A percentile compares a stretch with the other conserved stretches of the same genome.
Conservation (phyloP, 352 stramenopile species). For the Aphanomyces stellatus region DNA sequence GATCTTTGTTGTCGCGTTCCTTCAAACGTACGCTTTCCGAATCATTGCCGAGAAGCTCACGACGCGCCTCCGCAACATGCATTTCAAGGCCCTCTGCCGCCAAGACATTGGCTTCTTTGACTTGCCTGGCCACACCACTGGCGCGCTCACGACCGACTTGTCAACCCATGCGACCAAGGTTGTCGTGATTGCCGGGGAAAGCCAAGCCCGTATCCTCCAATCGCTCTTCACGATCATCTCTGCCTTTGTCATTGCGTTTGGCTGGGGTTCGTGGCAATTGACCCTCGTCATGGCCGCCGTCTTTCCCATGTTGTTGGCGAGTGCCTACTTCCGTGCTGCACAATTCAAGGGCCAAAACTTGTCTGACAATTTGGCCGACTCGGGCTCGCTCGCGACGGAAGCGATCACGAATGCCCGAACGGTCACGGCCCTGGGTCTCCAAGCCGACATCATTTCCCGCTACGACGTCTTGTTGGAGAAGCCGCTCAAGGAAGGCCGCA, state of each 20-base stretch:
- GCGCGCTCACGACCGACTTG: conserved; percentile 31
- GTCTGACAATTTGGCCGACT: conserved; percentile 15
- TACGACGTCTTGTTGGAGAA: conserved; percentile 27
- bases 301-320: conserved; percentile 50
- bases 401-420: conserved; percentile 28
- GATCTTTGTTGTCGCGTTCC: conserved; percentile 22
- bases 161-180: conserved; percentile 42
- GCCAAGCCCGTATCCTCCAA: conserved; percentile 37
- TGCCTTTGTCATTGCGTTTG: conserved; percentile 57
- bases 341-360: conserved; percentile 25
- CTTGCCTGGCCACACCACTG: conserved; percentile 25
- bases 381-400: conserved; percentile 24
- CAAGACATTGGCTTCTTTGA: conserved; percentile 51
- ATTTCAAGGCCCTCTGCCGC: conserved; percentile 38
- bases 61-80: conserved; percentile 32
- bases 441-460: conserved; percentile 16
- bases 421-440: conserved; percentile 25
- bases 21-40: conserved; percentile 37
- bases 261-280: conserved; percentile 54
- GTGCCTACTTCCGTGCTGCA: conserved; percentile 25
- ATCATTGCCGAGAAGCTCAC: conserved; percentile 48
- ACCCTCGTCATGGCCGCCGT: conserved; percentile 54
- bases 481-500: conserved; percentile 25
- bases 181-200: conserved; percentile 35
- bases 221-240: conserved; percentile 42